These are phyloP conservation scores for Cephalotrichum gorgonifer DNA, from an alignment of 2,329 filamentous ascomycete species.

Conservation along the genomic window DNA sequence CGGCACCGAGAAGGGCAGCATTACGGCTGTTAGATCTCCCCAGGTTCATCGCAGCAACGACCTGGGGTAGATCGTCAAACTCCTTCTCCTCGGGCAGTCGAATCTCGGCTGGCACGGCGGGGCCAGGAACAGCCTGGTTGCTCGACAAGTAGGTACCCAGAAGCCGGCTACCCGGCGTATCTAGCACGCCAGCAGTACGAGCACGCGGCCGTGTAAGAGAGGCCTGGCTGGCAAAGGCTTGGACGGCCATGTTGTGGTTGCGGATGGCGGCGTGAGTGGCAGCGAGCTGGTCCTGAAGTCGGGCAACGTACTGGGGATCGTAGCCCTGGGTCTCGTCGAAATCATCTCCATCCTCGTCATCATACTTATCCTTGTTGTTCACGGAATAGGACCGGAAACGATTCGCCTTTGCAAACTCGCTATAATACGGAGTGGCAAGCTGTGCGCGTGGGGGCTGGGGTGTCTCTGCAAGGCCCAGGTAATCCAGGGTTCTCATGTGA, in stretches of 20 bases:
- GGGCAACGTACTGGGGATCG: constrained; percentile 49
- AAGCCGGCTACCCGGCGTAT: constrained; percentile 58
- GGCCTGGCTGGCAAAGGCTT: constrained; percentile 80
- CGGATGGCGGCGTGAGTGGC: constrained; percentile 64
- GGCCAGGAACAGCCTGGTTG: constrained; percentile 62
- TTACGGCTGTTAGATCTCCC: constrained; percentile 55
- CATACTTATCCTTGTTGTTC: constrained; percentile 96
- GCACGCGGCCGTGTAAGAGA: constrained; percentile 71
- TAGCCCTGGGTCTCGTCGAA: constrained; percentile 36
- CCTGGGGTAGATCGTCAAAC: constrained; percentile 70
- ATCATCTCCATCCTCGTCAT: constrained; percentile 75
- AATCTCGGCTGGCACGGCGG: constrained; percentile 66
- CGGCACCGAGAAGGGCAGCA: constrained; percentile 57
- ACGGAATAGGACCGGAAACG: constrained; percentile 96
- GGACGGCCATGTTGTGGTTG: constrained; percentile 86
- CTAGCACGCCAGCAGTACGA: constrained; percentile 82
- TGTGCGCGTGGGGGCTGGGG: constrained; percentile 71
- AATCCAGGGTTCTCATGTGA: constrained; percentile 82
- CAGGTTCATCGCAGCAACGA: constrained; percentile 72
- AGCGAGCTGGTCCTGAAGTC: constrained; percentile 51
- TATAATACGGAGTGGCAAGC: constrained; percentile 64
- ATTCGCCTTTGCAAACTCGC: constrained; percentile 68
- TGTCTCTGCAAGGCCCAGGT: constrained; percentile 87
- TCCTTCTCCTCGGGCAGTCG: constrained; percentile 65
- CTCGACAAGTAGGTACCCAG: constrained; percentile 67